These are phyloP conservation scores for Xylaria sp. DNA, from an alignment of 2,329 filamentous ascomycete species.

Conservation along the genomic window DNA sequence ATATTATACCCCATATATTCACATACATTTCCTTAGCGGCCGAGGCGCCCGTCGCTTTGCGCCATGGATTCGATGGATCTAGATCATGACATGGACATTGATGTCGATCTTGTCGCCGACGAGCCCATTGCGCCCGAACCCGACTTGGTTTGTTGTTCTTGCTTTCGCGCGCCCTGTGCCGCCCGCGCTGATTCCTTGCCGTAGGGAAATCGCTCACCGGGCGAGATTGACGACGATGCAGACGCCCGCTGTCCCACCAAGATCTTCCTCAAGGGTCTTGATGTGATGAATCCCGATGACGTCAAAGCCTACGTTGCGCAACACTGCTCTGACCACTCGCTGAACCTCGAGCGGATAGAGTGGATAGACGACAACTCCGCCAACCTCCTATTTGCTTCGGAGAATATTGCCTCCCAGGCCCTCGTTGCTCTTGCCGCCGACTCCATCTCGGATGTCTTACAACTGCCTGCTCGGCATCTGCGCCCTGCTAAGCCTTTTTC, in stretches of 20 bases:
- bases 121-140: conserved; percentile 51
- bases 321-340: conserved; percentile 68
- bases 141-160: conserved; percentile 32
- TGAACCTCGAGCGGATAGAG: conserved; percentile 71
- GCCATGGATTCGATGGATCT: conserved; percentile 69
- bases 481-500: conserved; percentile 76
- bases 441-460: conserved; percentile 64
- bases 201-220: conserved; percentile 50
- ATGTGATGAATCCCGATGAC: conserved; percentile 82
- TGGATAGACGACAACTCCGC: conserved; percentile 96
- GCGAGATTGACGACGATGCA: conserved; percentile 51
- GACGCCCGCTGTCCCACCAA: conserved; percentile 65
- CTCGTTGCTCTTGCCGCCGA: conserved; percentile 64
- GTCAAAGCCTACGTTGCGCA: conserved; percentile 79
- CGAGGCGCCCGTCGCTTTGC: conserved; percentile 22
- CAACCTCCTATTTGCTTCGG: conserved; percentile 80
- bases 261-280: conserved; percentile 85
- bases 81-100: conserved; percentile 78
- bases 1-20: not conserved
- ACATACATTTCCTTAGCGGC: conserved; percentile 8
- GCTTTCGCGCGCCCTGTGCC: conserved; percentile 5
- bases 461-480: conserved; percentile 70
- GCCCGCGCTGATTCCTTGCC: conserved; percentile 33
- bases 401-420: conserved; percentile 64
- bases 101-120: conserved; percentile 62